These are phyloP conservation scores for Fusarium chlamydosporum DNA, from an alignment of 2,329 filamentous ascomycete genomes.

Conservation along the genomic window DNA sequence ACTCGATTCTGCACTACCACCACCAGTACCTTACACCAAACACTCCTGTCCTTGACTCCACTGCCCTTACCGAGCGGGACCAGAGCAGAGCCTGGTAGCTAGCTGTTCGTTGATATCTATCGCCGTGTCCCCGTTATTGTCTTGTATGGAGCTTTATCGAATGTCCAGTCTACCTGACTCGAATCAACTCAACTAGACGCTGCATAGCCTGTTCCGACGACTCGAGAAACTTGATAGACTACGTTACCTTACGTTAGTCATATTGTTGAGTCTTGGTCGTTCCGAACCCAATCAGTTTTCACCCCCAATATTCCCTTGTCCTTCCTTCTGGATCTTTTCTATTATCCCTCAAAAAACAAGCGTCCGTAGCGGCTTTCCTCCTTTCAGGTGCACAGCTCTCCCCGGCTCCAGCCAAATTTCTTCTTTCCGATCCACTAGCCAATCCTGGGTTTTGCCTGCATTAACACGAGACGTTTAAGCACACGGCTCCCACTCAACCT, in stretches of 20 bases:
- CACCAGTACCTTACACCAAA: slow-evolving; percentile 13
- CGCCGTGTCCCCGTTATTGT: slow-evolving; percentile 25
- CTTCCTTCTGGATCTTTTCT: slow-evolving; percentile 19
- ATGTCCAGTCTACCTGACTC: slow-evolving; percentile 35
- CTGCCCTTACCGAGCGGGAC: slow-evolving; percentile 42
- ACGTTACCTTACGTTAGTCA: slow-evolving; percentile 12
- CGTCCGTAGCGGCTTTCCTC: slow-evolving; percentile 10
- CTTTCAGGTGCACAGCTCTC: slow-evolving; percentile 15
- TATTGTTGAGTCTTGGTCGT: slow-evolving; percentile 14
- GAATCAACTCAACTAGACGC: slow-evolving; percentile 32
- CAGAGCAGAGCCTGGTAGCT: slow-evolving; percentile 11
- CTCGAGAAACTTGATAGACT: slow-evolving; percentile 18
- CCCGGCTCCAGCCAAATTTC: slow-evolving; percentile 37
- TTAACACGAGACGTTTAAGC: slow-evolving; percentile 43
- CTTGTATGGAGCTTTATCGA: slow-evolving; percentile 27
- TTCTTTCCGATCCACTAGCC: slow-evolving; percentile 42
- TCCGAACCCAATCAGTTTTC: slow-evolving; percentile 17
- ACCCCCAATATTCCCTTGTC: slow-evolving; percentile 20
- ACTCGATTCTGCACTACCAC: slow-evolving; percentile 21
- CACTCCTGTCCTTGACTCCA: slow-evolving; percentile 29
- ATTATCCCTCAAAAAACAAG: slow-evolving; percentile 19
- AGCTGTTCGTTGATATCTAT: slow-evolving; percentile 41
- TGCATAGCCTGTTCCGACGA: slow-evolving; percentile 22
- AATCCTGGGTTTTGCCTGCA: slow-evolving; percentile 36
- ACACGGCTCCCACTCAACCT: slow-evolving; percentile 33